phyloP scores from a whole-genome alignment of 2,329 filamentous ascomycete genomes.

The Cladosporium colombiae region DNA sequence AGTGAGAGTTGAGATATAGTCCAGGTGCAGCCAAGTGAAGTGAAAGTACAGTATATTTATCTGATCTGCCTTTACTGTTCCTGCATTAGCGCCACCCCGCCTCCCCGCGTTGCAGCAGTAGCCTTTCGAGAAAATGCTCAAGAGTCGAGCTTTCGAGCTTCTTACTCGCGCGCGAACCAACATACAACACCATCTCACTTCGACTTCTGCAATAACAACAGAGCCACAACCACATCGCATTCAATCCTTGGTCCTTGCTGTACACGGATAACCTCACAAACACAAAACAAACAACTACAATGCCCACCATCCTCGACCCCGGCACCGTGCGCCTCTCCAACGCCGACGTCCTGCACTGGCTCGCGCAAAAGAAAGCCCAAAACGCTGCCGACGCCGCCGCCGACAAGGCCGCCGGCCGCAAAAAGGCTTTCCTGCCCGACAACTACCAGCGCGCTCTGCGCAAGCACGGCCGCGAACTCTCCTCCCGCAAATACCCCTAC shows the following conservation, averaged over 20 bases:
- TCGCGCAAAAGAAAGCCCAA: conserved; percentile 34
- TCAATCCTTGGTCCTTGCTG: too few relatives aligned
- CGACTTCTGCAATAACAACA: background rate
- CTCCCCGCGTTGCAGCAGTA: background rate
- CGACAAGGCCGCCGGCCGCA: conserved; percentile 28
- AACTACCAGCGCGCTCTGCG: conserved; percentile 36
- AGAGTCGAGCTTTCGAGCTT: background rate
- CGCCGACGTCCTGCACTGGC: conserved; percentile 38
- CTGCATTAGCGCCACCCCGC: conserved; percentile 15
- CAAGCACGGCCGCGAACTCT: conserved; percentile 36
- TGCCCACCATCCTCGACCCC: conserved; percentile 39
- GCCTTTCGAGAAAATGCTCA: conserved; percentile 12
- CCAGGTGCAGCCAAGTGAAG: background rate
- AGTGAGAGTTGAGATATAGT: too few relatives aligned
- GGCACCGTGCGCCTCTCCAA: conserved; percentile 39
- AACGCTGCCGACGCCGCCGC: conserved; percentile 35
- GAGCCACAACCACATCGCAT: background rate
- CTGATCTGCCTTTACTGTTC: conserved; percentile 1
- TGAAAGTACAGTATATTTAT: background rate
- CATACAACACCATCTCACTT: conserved; percentile 35
- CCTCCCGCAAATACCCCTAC: conserved; percentile 34
- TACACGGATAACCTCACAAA: too few relatives aligned
- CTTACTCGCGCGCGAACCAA: background rate
- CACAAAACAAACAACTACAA: too few relatives aligned
- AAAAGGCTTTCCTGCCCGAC: conserved; percentile 29